phyloP scores from a whole-genome alignment of 495 filamentous ascomycete species.

The Melanomma pulvis-pyrius region DNA sequence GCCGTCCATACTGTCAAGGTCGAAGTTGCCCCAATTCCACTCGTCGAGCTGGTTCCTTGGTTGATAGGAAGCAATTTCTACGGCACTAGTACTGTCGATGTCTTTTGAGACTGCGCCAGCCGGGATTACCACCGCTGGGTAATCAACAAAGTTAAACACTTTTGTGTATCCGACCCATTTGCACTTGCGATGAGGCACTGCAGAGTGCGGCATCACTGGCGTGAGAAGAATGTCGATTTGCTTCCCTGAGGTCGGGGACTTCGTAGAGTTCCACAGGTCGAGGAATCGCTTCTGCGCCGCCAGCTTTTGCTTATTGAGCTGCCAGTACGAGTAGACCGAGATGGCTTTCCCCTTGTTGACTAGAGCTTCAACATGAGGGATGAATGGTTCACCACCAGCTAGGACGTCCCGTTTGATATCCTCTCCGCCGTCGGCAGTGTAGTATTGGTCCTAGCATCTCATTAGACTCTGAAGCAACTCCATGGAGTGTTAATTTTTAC shows the following conservation, averaged over 20 bases:
- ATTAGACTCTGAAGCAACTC: background rate
- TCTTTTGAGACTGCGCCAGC: constrained; percentile 33
- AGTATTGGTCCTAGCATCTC: constrained; percentile 44
- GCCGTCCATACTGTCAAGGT: constrained; percentile 36
- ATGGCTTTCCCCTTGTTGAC: constrained; percentile 49
- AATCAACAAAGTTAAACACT: constrained; percentile 42
- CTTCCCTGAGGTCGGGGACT: constrained; percentile 35
- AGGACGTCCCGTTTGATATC: constrained; percentile 56
- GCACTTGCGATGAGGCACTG: constrained; percentile 41
- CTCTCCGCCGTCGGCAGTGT: constrained; percentile 59
- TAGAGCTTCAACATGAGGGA: constrained; percentile 52
- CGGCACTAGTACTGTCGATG: constrained; percentile 21
- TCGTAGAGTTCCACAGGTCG: constrained; percentile 55
- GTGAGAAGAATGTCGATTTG: constrained; percentile 43
- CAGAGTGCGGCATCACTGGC: constrained; percentile 44
- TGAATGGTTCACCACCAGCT: constrained; percentile 56
- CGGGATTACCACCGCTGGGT: constrained; percentile 38
- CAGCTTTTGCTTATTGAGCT: constrained; percentile 57
- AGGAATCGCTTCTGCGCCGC: constrained; percentile 58
- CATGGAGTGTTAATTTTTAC: constrained; percentile 26
- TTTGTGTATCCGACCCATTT: constrained; percentile 44
- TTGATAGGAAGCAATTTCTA: constrained; percentile 30
- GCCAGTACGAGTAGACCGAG: constrained; percentile 60
- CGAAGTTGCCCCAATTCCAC: constrained; percentile 43
- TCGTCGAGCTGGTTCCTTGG: constrained; percentile 40